A percentile compares a stretch with the other conserved stretches of the same genome.
These are phyloP conservation scores for Podaxis rugospora DNA, from an alignment of 768 basidiomycete genomes.

Conservation along the genomic window DNA sequence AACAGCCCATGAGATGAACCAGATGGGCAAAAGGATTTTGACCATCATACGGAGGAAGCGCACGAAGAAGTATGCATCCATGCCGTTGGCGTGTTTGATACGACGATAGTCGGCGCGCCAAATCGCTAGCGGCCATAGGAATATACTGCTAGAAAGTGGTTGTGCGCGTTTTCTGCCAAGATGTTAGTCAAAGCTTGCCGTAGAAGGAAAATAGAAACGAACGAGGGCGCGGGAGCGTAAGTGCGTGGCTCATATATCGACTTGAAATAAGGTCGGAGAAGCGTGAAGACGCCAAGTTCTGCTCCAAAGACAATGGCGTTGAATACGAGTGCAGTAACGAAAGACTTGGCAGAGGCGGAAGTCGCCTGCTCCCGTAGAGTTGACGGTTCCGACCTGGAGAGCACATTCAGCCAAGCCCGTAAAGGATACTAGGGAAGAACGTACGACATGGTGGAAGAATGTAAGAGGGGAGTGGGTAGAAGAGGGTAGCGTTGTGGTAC, in stretches of 20 bases:
- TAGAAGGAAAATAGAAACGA: slow-evolving; percentile 14
- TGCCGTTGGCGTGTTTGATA: slow-evolving; percentile 67
- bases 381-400: slow-evolving; percentile 30
- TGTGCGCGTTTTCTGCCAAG: slow-evolving; percentile 51
- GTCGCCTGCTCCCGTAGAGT: slow-evolving; percentile 30
- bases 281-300: slow-evolving; percentile 75
- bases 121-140: slow-evolving; percentile 67
- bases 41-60: slow-evolving; percentile 85
- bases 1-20: slow-evolving; percentile 84
- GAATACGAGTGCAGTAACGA: slow-evolving; percentile 81
- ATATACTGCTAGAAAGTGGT: slow-evolving; percentile 43
- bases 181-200: neutral
- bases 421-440: neutral
- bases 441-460: slow-evolving; percentile 5
- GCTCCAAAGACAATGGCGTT: slow-evolving; percentile 69
- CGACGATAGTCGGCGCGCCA: slow-evolving; percentile 56
- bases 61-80: slow-evolving; percentile 93
- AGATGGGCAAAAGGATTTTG: slow-evolving; percentile 82
- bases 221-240: slow-evolving; percentile 47
- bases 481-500: neutral
- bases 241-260: slow-evolving; percentile 88
- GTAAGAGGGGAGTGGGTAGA: neutral
- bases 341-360: slow-evolving; percentile 70
- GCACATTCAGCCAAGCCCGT: neutral
- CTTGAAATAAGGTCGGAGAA: slow-evolving; percentile 81